Percentiles rank a stretch among this genome's conserved stretches.
Evolutionary conservation across 495 filamentous ascomycete species (phyloP).

Genomic region (Apiosordaria backusii): DNA sequence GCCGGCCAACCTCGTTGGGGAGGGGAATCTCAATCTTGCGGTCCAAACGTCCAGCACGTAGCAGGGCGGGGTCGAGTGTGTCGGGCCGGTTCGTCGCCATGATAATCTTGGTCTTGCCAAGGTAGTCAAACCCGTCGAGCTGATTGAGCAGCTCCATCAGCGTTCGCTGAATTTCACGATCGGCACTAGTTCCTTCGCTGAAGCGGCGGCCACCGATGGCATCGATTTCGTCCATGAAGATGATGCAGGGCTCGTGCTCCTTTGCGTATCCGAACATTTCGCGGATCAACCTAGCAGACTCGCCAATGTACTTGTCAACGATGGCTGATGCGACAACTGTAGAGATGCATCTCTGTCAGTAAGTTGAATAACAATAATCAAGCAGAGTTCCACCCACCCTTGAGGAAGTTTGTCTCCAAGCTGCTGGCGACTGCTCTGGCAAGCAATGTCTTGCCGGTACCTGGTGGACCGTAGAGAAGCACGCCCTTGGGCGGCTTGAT

Average conservation of each 20-base stretch:
- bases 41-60: constrained; percentile 91
- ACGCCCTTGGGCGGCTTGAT: constrained; percentile 99
- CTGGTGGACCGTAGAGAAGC: constrained; percentile 92
- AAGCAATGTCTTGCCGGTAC: constrained; percentile 94
- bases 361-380: neutral
- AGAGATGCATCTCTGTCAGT: constrained; percentile 3
- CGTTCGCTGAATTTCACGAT: constrained; percentile 98
- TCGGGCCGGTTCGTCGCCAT: constrained; percentile 99
- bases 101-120: constrained; percentile 99
- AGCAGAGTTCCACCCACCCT: constrained; percentile 56
- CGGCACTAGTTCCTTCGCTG: constrained; percentile 96
- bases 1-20: constrained; percentile 95
- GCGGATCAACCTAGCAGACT: constrained; percentile 93
- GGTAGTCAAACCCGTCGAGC: constrained; percentile 97
- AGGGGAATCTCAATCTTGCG: constrained; percentile 98
- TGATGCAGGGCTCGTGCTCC: constrained; percentile 99
- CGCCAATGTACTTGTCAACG: constrained; percentile 99
- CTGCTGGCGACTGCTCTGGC: constrained; percentile 95
- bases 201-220: constrained; percentile 97
- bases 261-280: constrained; percentile 99
- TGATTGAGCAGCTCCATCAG: constrained; percentile 99
- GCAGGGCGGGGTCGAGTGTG: constrained; percentile 90
- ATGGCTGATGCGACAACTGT: constrained; percentile 98
- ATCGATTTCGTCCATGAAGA: constrained; percentile 99
- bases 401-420: constrained; percentile 97